Evolutionary conservation across 805 yeast genomes (phyloP), one percentile per base, ranked within the genome.

Genomic region (Priceomyces fermenticarens): DNA sequence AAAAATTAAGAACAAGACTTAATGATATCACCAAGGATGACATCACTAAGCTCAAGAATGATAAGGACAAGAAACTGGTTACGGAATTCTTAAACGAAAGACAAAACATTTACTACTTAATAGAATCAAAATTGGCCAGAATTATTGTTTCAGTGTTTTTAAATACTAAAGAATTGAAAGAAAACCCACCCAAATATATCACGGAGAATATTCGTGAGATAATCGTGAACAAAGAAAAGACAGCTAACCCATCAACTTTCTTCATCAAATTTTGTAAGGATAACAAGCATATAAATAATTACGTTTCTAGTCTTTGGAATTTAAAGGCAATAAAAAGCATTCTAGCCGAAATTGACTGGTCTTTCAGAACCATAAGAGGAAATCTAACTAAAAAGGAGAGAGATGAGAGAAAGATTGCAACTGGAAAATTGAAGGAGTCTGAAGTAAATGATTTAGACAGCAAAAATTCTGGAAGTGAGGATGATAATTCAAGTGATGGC

Each of bases 301-400:
- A 70, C 35, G 58, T 81, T 39, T 76, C 83, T 3, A 68, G 55
- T 38, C 35, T 77, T 11, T 75, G 73, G 70, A 76, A 77, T 46
- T 63, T 61, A 48, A 67, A 67, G 44, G 49, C 55, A 7, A 50
- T 74, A n/a, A 70, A 67, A 46, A 54, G 54, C 30, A 32, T 63
- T 30, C 43, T 67, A 31, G 48, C 38, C n/a, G 70, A 66, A 47
- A 51, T 72, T 53, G 63, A 77, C 51, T 65, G 65, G 79, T 42
- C 68, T 36, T 62, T 75, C 46, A 70, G 69, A 30, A 65, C 73
- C 32, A 66, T 72, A n/a, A 69, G 79, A 47, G 76, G 77, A 14
- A 57, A 72, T 20, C 55, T 75, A 39, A 61, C 66, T 3, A 56
- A 61, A 15, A 67, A 71, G 36, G 75, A 69, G 39, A 54, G 51